phyloP scores from a whole-genome alignment of 176 grass and related monocot species.

The Saccharum spontaneum region DNA sequence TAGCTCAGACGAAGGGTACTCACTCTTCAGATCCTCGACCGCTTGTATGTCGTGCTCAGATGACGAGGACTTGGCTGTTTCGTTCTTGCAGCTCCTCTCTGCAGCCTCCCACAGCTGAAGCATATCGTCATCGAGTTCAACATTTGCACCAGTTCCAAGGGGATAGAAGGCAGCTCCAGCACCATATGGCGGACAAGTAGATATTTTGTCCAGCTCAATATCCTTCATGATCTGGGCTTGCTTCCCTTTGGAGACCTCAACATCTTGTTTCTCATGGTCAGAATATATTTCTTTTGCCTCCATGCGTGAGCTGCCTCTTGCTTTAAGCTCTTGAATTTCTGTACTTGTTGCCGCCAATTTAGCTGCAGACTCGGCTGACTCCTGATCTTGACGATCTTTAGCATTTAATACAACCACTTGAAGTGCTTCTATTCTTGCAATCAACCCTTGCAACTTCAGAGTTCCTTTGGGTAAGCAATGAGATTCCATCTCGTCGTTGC shows the following conservation, averaged over 20 bases:
- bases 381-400: constrained; percentile 46
- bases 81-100: constrained; percentile 67
- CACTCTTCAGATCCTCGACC: constrained; percentile 64
- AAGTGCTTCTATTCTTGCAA: constrained; percentile 72
- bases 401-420: constrained; percentile 38
- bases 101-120: constrained; percentile 94
- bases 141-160: constrained; percentile 39
- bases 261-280: constrained; percentile 36
- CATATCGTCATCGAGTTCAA: constrained; percentile 74
- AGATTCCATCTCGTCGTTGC: background rate
- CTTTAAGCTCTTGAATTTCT: constrained; percentile 47
- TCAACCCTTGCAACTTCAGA: constrained; percentile 50
- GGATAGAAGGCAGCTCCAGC: constrained; percentile 43
- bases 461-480: constrained; percentile 11
- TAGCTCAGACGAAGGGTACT: constrained; percentile 63
- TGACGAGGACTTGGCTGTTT: constrained; percentile 49
- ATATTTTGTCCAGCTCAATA: constrained; percentile 83
- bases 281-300: constrained; percentile 43
- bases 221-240: constrained; percentile 76
- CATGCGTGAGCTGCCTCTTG: constrained; percentile 15
- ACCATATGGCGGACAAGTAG: constrained; percentile 54
- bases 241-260: constrained; percentile 57
- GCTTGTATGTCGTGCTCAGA: constrained; percentile 65
- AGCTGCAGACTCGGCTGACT: constrained; percentile 40
- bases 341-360: constrained; percentile 31